A percentile compares a stretch with the other conserved stretches of the same genome.
Evolutionary conservation across 2,329 filamentous ascomycete species (phyloP).

Genomic region (Lojkania enalia): DNA sequence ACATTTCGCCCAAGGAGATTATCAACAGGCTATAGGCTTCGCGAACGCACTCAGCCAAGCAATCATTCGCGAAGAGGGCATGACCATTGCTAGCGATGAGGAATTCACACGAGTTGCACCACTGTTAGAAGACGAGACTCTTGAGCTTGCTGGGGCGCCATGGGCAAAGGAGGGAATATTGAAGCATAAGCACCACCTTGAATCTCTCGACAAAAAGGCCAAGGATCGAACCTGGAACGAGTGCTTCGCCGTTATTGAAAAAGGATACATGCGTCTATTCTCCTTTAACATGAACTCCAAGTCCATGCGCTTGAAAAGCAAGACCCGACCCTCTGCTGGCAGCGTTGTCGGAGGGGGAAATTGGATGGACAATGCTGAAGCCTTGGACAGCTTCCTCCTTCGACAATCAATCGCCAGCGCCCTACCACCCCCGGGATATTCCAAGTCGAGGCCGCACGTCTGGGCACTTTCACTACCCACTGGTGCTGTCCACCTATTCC

Average conservation of each 20-base stretch:
- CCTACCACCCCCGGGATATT: slow-evolving; percentile 89
- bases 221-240: slow-evolving; percentile 95
- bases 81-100: slow-evolving; percentile 57
- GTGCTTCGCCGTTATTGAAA: slow-evolving; percentile 94
- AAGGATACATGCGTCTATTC: slow-evolving; percentile 91
- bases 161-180: slow-evolving; percentile 98
- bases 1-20: slow-evolving; percentile 74
- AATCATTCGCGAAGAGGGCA: slow-evolving; percentile 86
- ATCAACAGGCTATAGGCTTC: slow-evolving; percentile 95
- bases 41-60: slow-evolving; percentile 95
- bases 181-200: slow-evolving; percentile 94
- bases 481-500: slow-evolving; percentile 96
- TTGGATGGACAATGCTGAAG: slow-evolving; percentile 96
- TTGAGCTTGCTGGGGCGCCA: slow-evolving; percentile 90
- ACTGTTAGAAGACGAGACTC: slow-evolving; percentile 86
- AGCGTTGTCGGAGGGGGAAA: slow-evolving; percentile 90
- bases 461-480: slow-evolving; percentile 92
- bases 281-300: slow-evolving; percentile 82
- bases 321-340: slow-evolving; percentile 58
- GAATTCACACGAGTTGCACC: slow-evolving; percentile 64
- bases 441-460: slow-evolving; percentile 84
- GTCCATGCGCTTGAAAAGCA: slow-evolving; percentile 69
- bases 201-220: slow-evolving; percentile 85
- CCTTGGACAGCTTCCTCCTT: slow-evolving; percentile 82
- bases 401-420: slow-evolving; percentile 90